Evolutionary conservation across 169 alveolate species (phyloP), one percentile per base, ranked within the genome.

Genomic region (Plasmodium cynomolgi): DNA sequence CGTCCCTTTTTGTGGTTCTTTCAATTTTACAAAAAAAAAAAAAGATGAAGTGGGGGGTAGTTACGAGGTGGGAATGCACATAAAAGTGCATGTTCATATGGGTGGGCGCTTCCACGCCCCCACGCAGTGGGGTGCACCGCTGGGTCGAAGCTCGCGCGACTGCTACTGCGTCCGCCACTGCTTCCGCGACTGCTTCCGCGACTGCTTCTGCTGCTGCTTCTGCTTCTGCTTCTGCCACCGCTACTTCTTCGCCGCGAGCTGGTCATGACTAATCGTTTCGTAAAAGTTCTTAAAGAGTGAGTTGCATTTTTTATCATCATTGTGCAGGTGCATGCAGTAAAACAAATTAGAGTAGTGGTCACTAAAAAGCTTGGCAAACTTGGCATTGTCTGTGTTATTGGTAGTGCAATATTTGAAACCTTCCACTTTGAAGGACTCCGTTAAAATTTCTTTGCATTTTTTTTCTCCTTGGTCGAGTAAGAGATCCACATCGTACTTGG

Each of bases 311-410:
- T 47, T 90, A 31, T 71, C 91, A 39, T 90, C 94, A 68, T 81
- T 81, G 62, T 90, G 58, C 26, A 90, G 50, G 62, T 90, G 94
- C 94, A 90, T 90, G 74, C 94, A 90, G 39, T 90, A 90, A 31
- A 90, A 90, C 26, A 90, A 39, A 26, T 90, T 90, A 17, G 84
- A 37, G 41, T 90, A 90, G 47, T 90, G 68, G 58, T 90, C 94
- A 20, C 37, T n/a, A 41, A 90, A 90, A 2, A 90, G 74, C n/a
- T 90, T 90, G n/a, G 56, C 50, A 29, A 81, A 90, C 23, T 58
- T 62, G 8, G 79, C 50, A 47, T 79, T 90, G 15, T 90, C 94
- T 50, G 29, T 71, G 72, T 90, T 90, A 13, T 90, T 90, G 1
- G 94, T 80, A 2, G 91, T 90, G 50, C 79, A 17, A 34, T 90